These are phyloP conservation scores for Fusarium solani-melongenae DNA, from an alignment of 2,329 filamentous ascomycete genomes.

Conservation along the genomic window DNA sequence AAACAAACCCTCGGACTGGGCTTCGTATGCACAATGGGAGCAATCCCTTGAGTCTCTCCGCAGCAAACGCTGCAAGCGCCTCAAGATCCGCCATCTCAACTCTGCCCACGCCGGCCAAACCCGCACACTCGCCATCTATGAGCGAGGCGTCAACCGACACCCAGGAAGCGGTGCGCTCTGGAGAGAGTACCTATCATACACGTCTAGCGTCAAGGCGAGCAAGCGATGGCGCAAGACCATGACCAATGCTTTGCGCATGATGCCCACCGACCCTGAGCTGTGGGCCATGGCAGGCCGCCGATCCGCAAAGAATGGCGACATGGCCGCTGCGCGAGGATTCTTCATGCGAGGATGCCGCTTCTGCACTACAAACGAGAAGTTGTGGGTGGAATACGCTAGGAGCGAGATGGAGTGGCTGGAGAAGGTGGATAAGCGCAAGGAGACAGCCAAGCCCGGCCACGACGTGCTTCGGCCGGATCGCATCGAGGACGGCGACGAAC, in stretches of 20 bases:
- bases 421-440: slow-evolving; percentile 80
- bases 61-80: slow-evolving; percentile 82
- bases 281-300: slow-evolving; percentile 89
- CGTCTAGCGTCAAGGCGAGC: slow-evolving; percentile 73
- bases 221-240: slow-evolving; percentile 74
- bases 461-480: slow-evolving; percentile 58
- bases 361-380: slow-evolving; percentile 76
- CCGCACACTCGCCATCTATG: slow-evolving; percentile 89
- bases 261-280: slow-evolving; percentile 83
- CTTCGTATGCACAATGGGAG: slow-evolving; percentile 82
- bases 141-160: slow-evolving; percentile 86
- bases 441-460: slow-evolving; percentile 62
- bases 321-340: slow-evolving; percentile 83
- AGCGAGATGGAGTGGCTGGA: slow-evolving; percentile 93
- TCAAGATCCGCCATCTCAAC: slow-evolving; percentile 76
- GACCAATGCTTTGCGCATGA: slow-evolving; percentile 80
- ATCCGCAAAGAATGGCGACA: slow-evolving; percentile 84
- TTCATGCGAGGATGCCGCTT: slow-evolving; percentile 93
- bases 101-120: slow-evolving; percentile 79
- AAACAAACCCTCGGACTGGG: slow-evolving; percentile 80
- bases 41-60: slow-evolving; percentile 78
- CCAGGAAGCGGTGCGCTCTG: slow-evolving; percentile 84
- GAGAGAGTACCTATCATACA: slow-evolving; percentile 90
- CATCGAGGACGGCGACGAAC: slow-evolving; percentile 61
- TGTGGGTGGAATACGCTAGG: slow-evolving; percentile 93